phyloP scores from a whole-genome alignment of 306 rosid genomes.

The Heteromeles arbutifolia region DNA sequence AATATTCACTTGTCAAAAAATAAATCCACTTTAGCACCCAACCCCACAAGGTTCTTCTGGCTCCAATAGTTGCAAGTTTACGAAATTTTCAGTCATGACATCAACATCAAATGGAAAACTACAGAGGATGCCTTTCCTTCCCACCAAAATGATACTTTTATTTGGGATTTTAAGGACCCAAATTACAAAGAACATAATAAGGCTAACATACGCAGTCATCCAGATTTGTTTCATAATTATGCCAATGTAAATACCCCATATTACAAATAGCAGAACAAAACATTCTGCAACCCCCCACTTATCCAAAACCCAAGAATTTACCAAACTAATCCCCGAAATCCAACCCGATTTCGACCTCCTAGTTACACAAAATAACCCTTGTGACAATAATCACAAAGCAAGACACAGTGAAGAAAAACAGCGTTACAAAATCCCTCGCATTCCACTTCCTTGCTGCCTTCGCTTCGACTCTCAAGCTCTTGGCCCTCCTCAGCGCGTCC shows the following conservation, averaged over 20 bases:
- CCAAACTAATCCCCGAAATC: not conserved
- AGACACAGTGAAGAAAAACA: conserved; percentile 63
- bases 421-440: conserved; percentile 63
- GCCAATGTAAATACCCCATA: not conserved
- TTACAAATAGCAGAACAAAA: conserved; percentile 63
- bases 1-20: too few relatives aligned
- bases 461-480: conserved; percentile 64
- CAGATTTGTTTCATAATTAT: not conserved
- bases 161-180: not conserved
- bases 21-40: too few relatives aligned
- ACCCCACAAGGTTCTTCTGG: too few relatives aligned
- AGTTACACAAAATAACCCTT: conserved; percentile 70
- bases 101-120: too few relatives aligned
- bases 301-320: not conserved
- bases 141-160: not conserved
- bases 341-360: not conserved
- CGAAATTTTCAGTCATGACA: too few relatives aligned
- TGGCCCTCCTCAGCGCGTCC: conserved; percentile 85
- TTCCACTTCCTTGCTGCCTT: conserved; percentile 80
- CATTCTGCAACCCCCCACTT: conserved; percentile 43
- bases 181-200: too few relatives aligned
- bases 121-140: not conserved
- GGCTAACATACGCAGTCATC: not conserved
- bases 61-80: too few relatives aligned
- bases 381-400: conserved; percentile 61